Percentiles rank a stretch among this genome's conserved stretches.
These are phyloP conservation scores for Xylaria arbuscula DNA, from an alignment of 2,329 filamentous ascomycete genomes.

Conservation along the genomic window DNA sequence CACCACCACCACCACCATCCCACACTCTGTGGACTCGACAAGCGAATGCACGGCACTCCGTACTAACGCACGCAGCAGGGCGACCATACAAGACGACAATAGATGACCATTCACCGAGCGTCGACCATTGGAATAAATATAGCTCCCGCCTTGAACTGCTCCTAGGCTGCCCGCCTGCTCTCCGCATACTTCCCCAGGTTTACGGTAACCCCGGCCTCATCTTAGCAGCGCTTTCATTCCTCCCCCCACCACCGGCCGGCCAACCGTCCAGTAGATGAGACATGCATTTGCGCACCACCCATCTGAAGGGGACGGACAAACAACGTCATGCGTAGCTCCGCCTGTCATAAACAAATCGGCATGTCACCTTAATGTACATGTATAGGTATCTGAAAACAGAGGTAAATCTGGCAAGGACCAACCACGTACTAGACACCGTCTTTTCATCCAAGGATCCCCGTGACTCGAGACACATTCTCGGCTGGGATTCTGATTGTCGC, in stretches of 20 bases:
- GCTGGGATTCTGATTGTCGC: conserved; percentile 9
- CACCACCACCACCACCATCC: conserved; percentile 28
- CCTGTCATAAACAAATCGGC: not conserved
- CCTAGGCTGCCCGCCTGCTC: not conserved
- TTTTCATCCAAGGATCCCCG: not conserved
- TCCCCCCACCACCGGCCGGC: not conserved
- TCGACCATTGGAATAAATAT: conserved; percentile 3
- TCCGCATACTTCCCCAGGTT: conserved; percentile 12
- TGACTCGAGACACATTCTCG: conserved; percentile 13
- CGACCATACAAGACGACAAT: conserved; percentile 5
- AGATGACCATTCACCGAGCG: conserved; percentile 10
- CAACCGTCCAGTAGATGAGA: not conserved
- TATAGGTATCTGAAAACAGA: not conserved
- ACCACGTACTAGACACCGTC: not conserved
- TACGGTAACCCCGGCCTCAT: not conserved
- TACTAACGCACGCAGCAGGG: conserved; percentile 21
- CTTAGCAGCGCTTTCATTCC: not conserved
- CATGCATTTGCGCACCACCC: not conserved
- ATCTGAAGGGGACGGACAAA: not conserved
- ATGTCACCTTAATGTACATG: not conserved
- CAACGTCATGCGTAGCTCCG: not conserved
- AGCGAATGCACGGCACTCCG: conserved; percentile 26
- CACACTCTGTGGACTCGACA: conserved; percentile 19
- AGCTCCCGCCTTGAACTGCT: not conserved
- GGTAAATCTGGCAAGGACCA: not conserved